Conservation (phyloP, 139 green algal genomes). For the Chlorella sp. region DNA sequence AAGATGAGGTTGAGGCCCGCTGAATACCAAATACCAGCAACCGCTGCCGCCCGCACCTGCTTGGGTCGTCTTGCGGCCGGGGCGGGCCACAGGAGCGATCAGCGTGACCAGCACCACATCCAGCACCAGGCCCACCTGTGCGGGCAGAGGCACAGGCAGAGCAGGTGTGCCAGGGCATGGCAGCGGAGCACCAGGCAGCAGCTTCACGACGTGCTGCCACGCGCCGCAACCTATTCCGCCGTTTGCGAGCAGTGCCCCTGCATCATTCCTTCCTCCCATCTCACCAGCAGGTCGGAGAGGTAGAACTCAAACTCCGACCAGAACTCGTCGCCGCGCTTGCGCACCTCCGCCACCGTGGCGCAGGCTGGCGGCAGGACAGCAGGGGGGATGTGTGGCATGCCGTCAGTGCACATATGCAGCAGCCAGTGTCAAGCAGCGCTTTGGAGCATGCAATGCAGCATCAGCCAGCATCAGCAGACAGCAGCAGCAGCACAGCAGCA, state of each 20-base stretch:
- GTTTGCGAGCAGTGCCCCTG: background rate
- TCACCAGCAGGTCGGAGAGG: conserved; percentile 91
- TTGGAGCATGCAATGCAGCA: too few relatives aligned
- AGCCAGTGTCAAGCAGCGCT: background rate
- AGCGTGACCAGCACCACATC: conserved; percentile 93
- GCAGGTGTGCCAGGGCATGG: too few relatives aligned
- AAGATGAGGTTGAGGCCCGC: too few relatives aligned
- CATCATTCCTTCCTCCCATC: conserved; percentile 12
- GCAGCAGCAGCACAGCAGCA: too few relatives aligned
- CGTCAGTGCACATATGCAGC: background rate
- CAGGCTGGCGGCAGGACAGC: conserved; percentile 65
- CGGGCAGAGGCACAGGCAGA: too few relatives aligned
- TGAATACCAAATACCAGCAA: too few relatives aligned
- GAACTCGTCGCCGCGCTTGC: conserved; percentile 96
- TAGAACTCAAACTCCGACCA: conserved; percentile 99
- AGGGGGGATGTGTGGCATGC: background rate
- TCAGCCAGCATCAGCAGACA: too few relatives aligned
- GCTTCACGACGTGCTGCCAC: too few relatives aligned
- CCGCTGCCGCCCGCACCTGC: too few relatives aligned
- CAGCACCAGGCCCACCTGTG: conserved; percentile 79
- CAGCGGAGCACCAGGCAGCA: too few relatives aligned
- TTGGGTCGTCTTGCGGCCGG: conserved; percentile 51
- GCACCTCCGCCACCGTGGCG: conserved; percentile 94
- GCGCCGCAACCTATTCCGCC: too few relatives aligned
- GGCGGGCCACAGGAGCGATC: conserved; percentile 85